These are phyloP conservation scores for Aureobasidium leucospermi DNA, from an alignment of 2,329 filamentous ascomycete genomes.

Conservation along the genomic window DNA sequence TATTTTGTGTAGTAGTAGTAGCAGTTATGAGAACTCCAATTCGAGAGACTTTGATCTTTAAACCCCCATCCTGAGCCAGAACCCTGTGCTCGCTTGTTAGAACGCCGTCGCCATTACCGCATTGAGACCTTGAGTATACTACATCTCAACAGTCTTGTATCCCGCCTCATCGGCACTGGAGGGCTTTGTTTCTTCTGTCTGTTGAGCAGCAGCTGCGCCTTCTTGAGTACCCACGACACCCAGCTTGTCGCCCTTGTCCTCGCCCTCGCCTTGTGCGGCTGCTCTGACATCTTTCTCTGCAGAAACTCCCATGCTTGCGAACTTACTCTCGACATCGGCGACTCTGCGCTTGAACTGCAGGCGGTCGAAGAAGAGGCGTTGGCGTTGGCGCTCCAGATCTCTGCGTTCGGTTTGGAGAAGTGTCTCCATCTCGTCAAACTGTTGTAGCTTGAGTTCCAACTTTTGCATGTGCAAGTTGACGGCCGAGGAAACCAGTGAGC, in stretches of 20 bases:
- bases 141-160: conserved; percentile 5
- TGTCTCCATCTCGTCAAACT: conserved; percentile 93
- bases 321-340: conserved; percentile 64
- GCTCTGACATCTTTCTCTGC: neutral
- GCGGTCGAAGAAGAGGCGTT: conserved; percentile 89
- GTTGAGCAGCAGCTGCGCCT: neutral
- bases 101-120: neutral
- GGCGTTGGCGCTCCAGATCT: conserved; percentile 83
- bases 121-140: neutral
- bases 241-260: conserved; percentile 5
- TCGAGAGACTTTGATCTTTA: no score
- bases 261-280: neutral
- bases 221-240: neutral
- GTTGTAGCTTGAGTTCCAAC: conserved; percentile 88
- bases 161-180: neutral
- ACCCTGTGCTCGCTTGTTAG: neutral
- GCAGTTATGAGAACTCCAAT: no score
- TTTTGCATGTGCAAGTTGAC: conserved; percentile 95
- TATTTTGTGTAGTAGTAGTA: neutral
- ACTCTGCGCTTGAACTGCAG: conserved; percentile 84
- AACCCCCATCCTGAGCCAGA: no score
- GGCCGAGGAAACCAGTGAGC: conserved; percentile 80
- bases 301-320: conserved; percentile 22
- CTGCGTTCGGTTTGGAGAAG: conserved; percentile 86
- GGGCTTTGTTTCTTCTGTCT: neutral